Conservation (phyloP, 257 asterid species). For the Eustoma russellianum region DNA sequence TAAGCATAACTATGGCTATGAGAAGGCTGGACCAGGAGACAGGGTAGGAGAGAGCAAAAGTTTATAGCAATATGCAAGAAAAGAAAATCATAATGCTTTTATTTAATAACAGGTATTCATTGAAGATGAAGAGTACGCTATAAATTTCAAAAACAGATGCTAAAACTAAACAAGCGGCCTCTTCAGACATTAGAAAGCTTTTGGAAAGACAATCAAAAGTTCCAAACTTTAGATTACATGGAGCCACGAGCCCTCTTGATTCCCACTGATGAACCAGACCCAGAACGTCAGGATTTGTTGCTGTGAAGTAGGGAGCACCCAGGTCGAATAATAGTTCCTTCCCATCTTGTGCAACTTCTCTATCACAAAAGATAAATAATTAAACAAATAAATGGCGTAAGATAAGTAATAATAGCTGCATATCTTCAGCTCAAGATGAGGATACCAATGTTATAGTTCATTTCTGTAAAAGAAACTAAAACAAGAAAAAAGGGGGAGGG, state of each 20-base stretch:
- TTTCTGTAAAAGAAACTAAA: no score
- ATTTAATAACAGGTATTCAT: not conserved
- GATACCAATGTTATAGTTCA: no score
- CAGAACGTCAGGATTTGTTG: slow-evolving; percentile 49
- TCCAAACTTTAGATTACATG: slow-evolving; percentile 74
- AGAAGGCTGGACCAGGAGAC: no score
- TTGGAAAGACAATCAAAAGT: slow-evolving; percentile 61
- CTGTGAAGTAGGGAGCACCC: slow-evolving; percentile 74
- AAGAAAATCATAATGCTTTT: not conserved
- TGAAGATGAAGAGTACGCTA: no score
- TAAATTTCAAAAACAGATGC: not conserved
- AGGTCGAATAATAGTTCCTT: slow-evolving; percentile 70
- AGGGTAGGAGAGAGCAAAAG: no score
- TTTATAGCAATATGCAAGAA: no score
- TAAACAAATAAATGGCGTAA: not conserved
- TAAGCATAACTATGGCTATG: no score
- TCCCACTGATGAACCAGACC: slow-evolving; percentile 63
- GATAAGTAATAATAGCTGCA: no score
- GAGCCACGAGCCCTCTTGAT: slow-evolving; percentile 66
- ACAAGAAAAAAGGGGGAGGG: no score
- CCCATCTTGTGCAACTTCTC: slow-evolving; percentile 72
- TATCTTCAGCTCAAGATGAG: not conserved
- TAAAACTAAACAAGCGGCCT: slow-evolving; percentile 24
- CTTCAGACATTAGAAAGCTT: slow-evolving; percentile 36
- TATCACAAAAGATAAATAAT: slow-evolving; percentile 2